Evolutionary conservation across 805 yeast genomes (phyloP), one percentile per base, ranked within the genome.

Genomic region (Monosporozyma aerobia): DNA sequence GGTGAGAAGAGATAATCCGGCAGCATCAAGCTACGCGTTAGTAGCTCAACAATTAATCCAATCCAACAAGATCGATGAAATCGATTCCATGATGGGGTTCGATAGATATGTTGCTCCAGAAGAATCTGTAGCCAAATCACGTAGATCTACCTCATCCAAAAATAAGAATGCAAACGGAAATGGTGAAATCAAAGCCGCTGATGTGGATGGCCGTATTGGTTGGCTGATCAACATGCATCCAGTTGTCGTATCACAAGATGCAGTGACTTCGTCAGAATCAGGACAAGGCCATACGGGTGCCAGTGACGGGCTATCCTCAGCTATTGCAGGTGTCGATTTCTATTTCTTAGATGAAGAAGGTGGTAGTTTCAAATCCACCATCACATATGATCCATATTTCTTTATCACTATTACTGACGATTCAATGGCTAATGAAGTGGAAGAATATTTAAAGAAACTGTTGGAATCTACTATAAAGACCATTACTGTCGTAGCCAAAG

Each of bases 181-280:
- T 33, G 68, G 63, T 1, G 55, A 50, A 16, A 49, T 55, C 10
- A 59, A 59, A 19, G 32, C 48, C 9, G 56, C 55, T 23, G 48
- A 50, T 22, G 47, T 60, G 10, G 65, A 67, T 3, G 70, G 69
- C 1, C 61, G 69, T 44, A 59, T 63, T 3, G 99, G 99, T 45
- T 94, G 99, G 99, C 73, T 94, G 51, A 79, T 85, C 44, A 95
- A 94, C 63, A 89, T 94, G 94, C 99, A 92, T 71, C 81, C 96
- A 2, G 87, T 95, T 1, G 74, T 86, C 1, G 67, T 86, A 3
- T 80, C 85, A 2, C 76, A 80, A 11, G 80, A 78, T 4, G 29
- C 39, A 3, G n/a, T 47, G 32, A 30, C 39, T 13, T 29, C 32
- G 7, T 40, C 58, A 6, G 33, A 55, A 5, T 8, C 51, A 10